phyloP scores from a whole-genome alignment of 257 asterid species.

The Gentiana straminea region DNA sequence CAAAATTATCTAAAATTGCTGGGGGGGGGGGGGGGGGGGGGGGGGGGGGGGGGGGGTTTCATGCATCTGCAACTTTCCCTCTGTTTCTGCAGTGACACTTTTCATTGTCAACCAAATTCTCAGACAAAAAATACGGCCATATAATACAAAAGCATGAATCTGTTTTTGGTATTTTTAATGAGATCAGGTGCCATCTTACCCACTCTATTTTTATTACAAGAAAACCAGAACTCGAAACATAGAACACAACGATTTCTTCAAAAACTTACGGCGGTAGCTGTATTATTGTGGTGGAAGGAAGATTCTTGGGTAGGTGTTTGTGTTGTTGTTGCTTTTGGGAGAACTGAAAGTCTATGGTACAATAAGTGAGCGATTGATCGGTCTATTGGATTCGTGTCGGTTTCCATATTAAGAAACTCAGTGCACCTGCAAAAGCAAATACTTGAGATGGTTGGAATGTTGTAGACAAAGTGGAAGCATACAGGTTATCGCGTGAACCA shows the following conservation, averaged over 20 bases:
- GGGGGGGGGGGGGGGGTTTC: too few relatives aligned
- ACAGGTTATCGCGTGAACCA: too few relatives aligned
- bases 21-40: too few relatives aligned
- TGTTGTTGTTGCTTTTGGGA: conserved; percentile 9
- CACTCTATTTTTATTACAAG: conserved; percentile 6
- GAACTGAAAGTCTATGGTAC: conserved; percentile 58
- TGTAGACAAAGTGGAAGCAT: too few relatives aligned
- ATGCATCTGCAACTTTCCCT: conserved; percentile 6
- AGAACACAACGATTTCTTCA: not conserved
- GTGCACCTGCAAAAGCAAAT: conserved; percentile 24
- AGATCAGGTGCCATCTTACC: conserved; percentile 12
- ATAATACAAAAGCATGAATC: conserved; percentile 29
- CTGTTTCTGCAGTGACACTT: conserved; percentile 3
- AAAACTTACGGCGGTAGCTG: conserved; percentile 31
- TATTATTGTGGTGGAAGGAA: conserved; percentile 14
- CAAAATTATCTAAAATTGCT: not conserved
- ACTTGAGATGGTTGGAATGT: not conserved
- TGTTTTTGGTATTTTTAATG: conserved; percentile 19
- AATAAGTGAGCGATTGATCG: conserved; percentile 79
- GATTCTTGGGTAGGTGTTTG: conserved; percentile 21
- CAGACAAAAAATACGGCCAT: conserved; percentile 22
- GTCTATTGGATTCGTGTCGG: conserved; percentile 77
- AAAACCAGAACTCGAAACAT: conserved; percentile 1
- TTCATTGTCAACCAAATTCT: conserved; percentile 13
- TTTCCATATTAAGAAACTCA: conserved; percentile 55